phyloP scores from a whole-genome alignment of 139 green algal genomes.

The Closterium sp. region DNA sequence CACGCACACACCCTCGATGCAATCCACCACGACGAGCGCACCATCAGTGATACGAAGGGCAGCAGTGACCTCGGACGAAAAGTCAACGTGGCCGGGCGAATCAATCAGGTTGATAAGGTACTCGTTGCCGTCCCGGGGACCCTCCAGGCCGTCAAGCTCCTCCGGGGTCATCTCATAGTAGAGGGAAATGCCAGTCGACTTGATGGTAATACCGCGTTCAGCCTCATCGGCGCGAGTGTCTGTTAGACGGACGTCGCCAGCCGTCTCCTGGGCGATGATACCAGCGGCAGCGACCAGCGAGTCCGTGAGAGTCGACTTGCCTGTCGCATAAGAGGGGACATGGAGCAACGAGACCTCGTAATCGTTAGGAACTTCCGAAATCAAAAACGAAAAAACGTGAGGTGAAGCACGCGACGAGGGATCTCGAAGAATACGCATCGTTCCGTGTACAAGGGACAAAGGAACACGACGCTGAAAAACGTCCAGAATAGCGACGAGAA shows the following conservation, averaged over 20 bases:
- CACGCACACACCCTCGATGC: slow-evolving; percentile 99
- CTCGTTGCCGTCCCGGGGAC: slow-evolving; percentile 78
- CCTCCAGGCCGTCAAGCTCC: slow-evolving; percentile 74
- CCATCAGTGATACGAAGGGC: slow-evolving; percentile 99
- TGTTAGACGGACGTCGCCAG: slow-evolving; percentile 59
- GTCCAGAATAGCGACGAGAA: too few species aligned
- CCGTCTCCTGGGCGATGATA: slow-evolving; percentile 94
- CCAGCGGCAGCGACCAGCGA: slow-evolving; percentile 97
- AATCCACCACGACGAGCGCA: slow-evolving; percentile 98
- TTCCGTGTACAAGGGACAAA: too few species aligned
- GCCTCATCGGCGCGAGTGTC: slow-evolving; percentile 98
- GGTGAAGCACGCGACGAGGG: too few species aligned
- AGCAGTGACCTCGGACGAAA: slow-evolving; percentile 98
- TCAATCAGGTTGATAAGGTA: slow-evolving; percentile 99
- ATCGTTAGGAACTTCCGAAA: too few species aligned
- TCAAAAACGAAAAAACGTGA: too few species aligned
- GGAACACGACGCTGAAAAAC: too few species aligned
- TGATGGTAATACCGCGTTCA: slow-evolving; percentile 99
- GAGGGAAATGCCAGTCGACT: slow-evolving; percentile 99
- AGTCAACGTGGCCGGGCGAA: slow-evolving; percentile 99
- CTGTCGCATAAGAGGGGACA: too few species aligned
- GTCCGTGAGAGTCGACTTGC: slow-evolving; percentile 97
- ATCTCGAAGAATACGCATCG: too few species aligned
- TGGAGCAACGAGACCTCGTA: too few species aligned
- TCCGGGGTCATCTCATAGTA: slow-evolving; percentile 93